Base-by-base conservation (phyloP, 345 rosid genomes). In the Populus alba region DNA sequence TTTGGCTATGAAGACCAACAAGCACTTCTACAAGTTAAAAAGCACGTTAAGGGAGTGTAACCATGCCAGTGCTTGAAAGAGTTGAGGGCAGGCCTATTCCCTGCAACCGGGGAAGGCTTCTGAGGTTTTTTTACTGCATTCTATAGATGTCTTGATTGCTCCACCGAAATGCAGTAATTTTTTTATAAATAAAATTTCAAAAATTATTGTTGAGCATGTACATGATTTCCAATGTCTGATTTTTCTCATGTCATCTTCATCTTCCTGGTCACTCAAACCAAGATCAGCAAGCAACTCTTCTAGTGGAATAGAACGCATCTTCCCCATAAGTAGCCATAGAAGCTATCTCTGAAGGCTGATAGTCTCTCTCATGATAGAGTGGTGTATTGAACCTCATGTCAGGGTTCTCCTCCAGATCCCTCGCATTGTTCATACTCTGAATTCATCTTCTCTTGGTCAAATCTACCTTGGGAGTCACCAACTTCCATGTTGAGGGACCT, bases 281-380 rank as follows among this genome's bases (percentile, higher is more conserved):
- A 91, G 90, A 51, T 89, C 92, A 9, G 87, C 90, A 59, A 88
- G 88, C 76, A 91, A 75, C 79, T 89, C 92, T 4, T 87, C 90
- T 62, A 89, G 71, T 1, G 90, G 89, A 18, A 87, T 76, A 61
- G 87, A 43, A 16, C 92, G 89, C 53, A 27, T 88, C 95, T 57
- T 88, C 91, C 63, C 85, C 96, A 53, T 89, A 91, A 8, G 90
- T 79, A 8, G 90, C 78, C 70, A 88, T 70, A 0, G 92, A 84
- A 68, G 86, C 88, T 81, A 86, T 81, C 80, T 90, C 91, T 1
- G 93, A 87, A n/a, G 87, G 85, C 76, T 88, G 86, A 80, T 90
- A 87, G 0, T 88, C 92, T 75, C 69, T 85, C 78, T 90, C 70
- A 66, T 72, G 87, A 81, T 88, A 91, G 66, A 88, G 39, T 0